These are phyloP conservation scores for Triticum monococcum DNA, from an alignment of 176 grass and related monocot species.

Conservation along the genomic window DNA sequence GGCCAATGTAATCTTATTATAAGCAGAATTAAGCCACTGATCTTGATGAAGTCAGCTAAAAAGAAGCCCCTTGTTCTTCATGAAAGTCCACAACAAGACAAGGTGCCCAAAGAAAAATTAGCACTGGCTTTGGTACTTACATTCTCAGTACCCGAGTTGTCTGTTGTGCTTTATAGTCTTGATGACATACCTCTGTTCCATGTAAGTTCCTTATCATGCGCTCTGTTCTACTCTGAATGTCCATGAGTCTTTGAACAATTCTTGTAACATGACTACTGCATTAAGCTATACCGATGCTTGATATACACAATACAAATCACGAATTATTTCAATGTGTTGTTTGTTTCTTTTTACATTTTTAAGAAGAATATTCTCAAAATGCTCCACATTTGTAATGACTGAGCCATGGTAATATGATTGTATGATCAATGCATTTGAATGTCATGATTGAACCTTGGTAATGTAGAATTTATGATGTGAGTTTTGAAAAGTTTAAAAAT, in stretches of 20 bases:
- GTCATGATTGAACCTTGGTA: not conserved
- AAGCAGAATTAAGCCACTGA: slow-evolving; percentile 80
- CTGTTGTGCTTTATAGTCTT: slow-evolving; percentile 65
- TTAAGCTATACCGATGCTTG: not conserved
- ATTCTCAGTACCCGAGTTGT: slow-evolving; percentile 65
- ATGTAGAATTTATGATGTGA: not conserved
- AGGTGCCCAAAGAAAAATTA: slow-evolving; percentile 44
- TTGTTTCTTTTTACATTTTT: not conserved
- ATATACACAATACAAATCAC: not conserved
- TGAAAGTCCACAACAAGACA: slow-evolving; percentile 60
- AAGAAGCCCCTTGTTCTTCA: slow-evolving; percentile 71
- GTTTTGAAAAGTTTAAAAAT: not conserved
- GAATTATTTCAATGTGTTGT: slow-evolving; percentile 4
- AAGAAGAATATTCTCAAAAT: not conserved
- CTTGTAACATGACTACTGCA: not conserved
- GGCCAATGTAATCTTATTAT: slow-evolving; percentile 69
- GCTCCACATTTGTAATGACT: not conserved
- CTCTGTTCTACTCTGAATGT: slow-evolving; percentile 18
- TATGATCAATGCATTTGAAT: not conserved
- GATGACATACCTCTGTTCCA: slow-evolving; percentile 66
- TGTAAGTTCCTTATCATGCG: slow-evolving; percentile 60
- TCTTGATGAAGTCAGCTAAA: slow-evolving; percentile 58
- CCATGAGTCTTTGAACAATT: not conserved
- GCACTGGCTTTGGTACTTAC: slow-evolving; percentile 59
- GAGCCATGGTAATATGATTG: not conserved